Base-by-base conservation (phyloP, 1,284 basidiomycete species). In the Sanghuangporus sanghuang region DNA sequence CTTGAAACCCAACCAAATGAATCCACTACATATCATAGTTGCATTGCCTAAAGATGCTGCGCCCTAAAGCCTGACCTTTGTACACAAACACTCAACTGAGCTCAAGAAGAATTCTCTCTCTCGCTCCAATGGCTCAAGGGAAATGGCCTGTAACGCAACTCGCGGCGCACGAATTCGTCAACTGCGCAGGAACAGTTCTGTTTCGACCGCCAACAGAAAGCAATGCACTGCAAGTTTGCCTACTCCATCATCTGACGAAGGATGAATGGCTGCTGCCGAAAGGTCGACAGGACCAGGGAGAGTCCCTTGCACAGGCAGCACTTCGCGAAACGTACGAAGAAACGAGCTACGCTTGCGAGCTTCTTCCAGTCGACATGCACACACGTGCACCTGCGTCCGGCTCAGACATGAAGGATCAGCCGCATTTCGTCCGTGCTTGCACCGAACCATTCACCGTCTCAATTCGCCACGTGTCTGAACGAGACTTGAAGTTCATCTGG, bases 291-390 rank as follows among this genome's bases (percentile, higher is more conserved):
- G 84, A 86, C 68, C 71, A 74, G 52, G 80, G 79, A 8, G 85
- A 86, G 69, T 74, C 74, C 8, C 71, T 83, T 8, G 76, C 79
- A 52, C 68, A 68, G 1, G 76, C 84, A 0, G 84, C 84, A 0
- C 67, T 81, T 8, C 77, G 85, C 18, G 85, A 86, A 71, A 84
- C 83, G 0, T 81, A 77, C 68, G 85, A 86, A 68, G 85, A 86
- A 71, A 85, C 83, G 0, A 84, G 84, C 3, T 86, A 81, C 69
- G 71, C 69, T 1, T 85, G 84, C 68, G 68, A 71, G 16, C 73
- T 81, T 35, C 74, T 81, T 61, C 78, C 79, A 2, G 70, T 74
- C 57, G 73, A 71, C 50, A 77, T 82, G 76, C 68, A 71, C 27
- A 78, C 78, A 23, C 63, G 68, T 46, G 50, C 69, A 21, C 58